phyloP scores from a whole-genome alignment of 257 asterid genomes.

The Apocynum venetum region DNA sequence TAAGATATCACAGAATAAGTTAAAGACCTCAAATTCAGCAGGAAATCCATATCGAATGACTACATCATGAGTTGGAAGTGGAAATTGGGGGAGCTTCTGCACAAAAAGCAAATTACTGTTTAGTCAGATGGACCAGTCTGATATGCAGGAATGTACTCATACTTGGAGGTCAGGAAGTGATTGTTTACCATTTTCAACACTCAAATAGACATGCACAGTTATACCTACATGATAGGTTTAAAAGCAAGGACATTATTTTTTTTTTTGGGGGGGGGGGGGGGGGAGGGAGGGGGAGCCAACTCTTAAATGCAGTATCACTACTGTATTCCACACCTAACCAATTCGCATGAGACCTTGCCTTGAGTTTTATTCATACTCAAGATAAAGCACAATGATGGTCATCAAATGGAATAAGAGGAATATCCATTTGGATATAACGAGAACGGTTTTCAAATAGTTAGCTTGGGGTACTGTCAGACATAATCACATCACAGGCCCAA shows the following conservation, averaged over 20 bases:
- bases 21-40: slow-evolving; percentile 58
- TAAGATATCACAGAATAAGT: background rate
- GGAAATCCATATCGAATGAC: slow-evolving; percentile 49
- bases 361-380: background rate
- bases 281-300: no score
- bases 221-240: background rate
- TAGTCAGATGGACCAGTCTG: background rate
- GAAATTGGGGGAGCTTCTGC: slow-evolving; percentile 69
- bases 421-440: no score
- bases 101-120: background rate
- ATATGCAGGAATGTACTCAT: background rate
- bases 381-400: background rate
- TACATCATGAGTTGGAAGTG: slow-evolving; percentile 76
- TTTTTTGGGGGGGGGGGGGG: background rate
- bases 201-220: background rate
- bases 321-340: background rate
- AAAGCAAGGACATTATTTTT: background rate
- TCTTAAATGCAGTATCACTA: background rate
- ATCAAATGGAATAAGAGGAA: background rate
- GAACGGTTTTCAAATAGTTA: no score
- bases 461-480: no score
- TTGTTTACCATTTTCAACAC: background rate
- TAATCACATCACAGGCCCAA: no score
- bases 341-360: background rate
- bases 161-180: background rate